Evolutionary conservation across 1,284 basidiomycete species (phyloP).

Genomic region (Ganoderma sinense): DNA sequence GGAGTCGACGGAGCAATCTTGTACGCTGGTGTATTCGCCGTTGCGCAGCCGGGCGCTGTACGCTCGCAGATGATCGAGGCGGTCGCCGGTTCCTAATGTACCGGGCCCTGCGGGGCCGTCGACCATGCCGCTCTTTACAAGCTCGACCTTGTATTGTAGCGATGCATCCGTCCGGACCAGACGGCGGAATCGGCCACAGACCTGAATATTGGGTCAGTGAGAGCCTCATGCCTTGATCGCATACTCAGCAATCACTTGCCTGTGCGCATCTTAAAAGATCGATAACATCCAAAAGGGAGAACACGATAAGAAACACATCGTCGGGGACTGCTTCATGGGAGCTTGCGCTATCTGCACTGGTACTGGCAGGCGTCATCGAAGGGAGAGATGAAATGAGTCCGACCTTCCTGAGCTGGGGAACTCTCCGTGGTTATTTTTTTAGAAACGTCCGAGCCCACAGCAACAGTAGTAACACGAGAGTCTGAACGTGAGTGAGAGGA

Average conservation of each 20-base stretch:
- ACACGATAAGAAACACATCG: neutral
- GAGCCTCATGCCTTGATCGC: neutral
- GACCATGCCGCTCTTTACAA: neutral
- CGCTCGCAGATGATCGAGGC: neutral
- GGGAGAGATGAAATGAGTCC: neutral
- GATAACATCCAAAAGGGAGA: neutral
- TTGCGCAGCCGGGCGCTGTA: neutral
- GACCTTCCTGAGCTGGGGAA: too few relatives aligned
- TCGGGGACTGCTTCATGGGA: neutral
- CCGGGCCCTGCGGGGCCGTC: neutral
- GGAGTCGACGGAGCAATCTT: neutral
- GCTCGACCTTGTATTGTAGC: neutral
- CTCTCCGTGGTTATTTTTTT: too few relatives aligned
- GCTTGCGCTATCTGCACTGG: too few relatives aligned
- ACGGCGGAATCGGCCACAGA: neutral
- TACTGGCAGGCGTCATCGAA: neutral
- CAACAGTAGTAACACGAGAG: too few relatives aligned
- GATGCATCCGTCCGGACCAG: neutral
- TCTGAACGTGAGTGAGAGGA: too few relatives aligned
- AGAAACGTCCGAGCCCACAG: too few relatives aligned
- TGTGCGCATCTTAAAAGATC: neutral
- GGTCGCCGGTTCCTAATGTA: neutral
- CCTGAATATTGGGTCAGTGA: neutral
- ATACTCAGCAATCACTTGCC: neutral
- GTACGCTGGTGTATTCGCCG: neutral